These are phyloP conservation scores for Sanghuangporus sanghuang DNA, from an alignment of 1,284 basidiomycete species.

Conservation along the genomic window DNA sequence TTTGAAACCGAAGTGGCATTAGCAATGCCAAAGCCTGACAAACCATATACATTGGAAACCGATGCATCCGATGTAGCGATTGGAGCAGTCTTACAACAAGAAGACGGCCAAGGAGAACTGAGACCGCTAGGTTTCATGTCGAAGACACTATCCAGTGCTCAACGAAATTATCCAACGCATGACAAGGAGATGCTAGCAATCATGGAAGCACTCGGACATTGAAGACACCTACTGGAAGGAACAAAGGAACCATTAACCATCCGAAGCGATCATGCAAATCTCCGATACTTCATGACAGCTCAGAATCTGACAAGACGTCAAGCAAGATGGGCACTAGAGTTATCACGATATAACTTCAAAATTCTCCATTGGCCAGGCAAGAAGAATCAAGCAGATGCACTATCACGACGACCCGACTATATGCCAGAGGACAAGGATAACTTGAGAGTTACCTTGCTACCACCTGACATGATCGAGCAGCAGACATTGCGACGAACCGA, in stretches of 20 bases:
- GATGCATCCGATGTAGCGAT: constrained; percentile 18
- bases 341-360: constrained; percentile 24
- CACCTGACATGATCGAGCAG: not conserved
- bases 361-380: constrained; percentile 26
- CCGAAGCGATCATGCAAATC: constrained; percentile 28
- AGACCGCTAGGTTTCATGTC: constrained; percentile 28
- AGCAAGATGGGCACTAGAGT: constrained; percentile 26
- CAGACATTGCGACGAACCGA: not conserved
- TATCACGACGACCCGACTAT: constrained; percentile 24
- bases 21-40: not conserved
- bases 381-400: constrained; percentile 26
- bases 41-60: constrained; percentile 18
- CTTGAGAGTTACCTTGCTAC: not conserved
- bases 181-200: constrained; percentile 36
- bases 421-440: not conserved
- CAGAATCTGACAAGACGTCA: constrained; percentile 24
- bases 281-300: constrained; percentile 26
- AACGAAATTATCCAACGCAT: constrained; percentile 33
- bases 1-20: constrained; percentile 23
- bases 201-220: constrained; percentile 26
- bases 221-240: constrained; percentile 29
- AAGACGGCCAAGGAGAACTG: constrained; percentile 7
- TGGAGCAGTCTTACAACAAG: constrained; percentile 21
- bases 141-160: constrained; percentile 22
- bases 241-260: constrained; percentile 20